Conservation (phyloP, 805 yeast species). For the Yamadazyma paraphyllophila region DNA sequence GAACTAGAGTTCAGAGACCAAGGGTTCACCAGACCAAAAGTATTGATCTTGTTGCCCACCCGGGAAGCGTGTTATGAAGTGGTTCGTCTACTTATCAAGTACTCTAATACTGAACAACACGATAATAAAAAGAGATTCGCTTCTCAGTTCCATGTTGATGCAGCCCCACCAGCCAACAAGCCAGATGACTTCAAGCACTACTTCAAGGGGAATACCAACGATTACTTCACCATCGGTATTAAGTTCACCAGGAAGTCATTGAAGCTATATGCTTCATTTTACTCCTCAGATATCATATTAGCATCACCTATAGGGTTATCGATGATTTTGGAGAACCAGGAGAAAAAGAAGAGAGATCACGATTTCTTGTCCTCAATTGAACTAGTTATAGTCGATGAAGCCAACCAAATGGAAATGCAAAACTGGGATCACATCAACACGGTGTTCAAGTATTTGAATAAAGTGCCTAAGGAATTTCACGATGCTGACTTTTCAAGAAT, state of each 20-base stretch:
- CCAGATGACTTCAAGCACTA: constrained; percentile 79
- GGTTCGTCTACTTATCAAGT: constrained; percentile 56
- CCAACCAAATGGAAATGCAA: constrained; percentile 86
- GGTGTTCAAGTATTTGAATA: constrained; percentile 64
- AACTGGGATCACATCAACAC: constrained; percentile 83
- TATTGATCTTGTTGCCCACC: constrained; percentile 78
- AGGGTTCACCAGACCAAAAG: constrained; percentile 93
- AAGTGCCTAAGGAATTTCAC: constrained; percentile 70
- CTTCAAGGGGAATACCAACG: constrained; percentile 88
- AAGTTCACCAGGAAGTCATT: constrained; percentile 86
- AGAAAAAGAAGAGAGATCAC: constrained; percentile 56
- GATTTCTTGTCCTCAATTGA: constrained; percentile 92
- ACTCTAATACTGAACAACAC: constrained; percentile 69
- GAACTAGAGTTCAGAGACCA: constrained; percentile 81
- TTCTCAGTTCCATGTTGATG: constrained; percentile 59
- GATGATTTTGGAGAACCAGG: constrained; percentile 66
- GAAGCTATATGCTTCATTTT: constrained; percentile 80
- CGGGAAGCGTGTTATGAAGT: constrained; percentile 73
- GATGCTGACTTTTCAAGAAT: constrained; percentile 90
- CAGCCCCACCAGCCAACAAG: constrained; percentile 50
- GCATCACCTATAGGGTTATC: constrained; percentile 89
- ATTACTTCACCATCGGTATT: constrained; percentile 86
- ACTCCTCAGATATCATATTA: constrained; percentile 78
- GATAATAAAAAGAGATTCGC: constrained; percentile 79
- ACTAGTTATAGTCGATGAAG: constrained; percentile 72